Evolutionary conservation across 495 filamentous ascomycete genomes (phyloP).

Genomic region (Aspergillus affinis): DNA sequence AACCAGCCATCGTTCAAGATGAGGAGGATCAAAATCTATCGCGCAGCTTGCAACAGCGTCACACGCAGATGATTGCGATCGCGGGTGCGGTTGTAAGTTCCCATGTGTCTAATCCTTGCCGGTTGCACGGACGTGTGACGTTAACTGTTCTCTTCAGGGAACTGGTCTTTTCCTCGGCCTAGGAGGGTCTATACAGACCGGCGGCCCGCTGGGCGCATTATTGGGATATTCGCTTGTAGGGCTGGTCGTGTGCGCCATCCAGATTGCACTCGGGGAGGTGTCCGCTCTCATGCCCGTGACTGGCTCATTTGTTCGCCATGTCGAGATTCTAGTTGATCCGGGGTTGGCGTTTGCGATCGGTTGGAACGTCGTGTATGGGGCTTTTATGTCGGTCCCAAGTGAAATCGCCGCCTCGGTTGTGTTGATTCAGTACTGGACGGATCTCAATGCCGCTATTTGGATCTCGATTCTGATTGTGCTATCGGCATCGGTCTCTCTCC

Average conservation of each 20-base stretch:
- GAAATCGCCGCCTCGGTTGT: constrained; percentile 64
- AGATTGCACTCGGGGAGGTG: constrained; percentile 44
- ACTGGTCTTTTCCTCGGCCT: constrained; percentile 64
- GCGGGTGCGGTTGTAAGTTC: constrained; percentile 53
- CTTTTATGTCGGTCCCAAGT: constrained; percentile 62
- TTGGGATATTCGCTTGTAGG: constrained; percentile 48
- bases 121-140: not conserved
- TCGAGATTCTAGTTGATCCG: constrained; percentile 49
- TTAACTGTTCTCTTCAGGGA: constrained; percentile 26
- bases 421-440: constrained; percentile 60
- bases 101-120: not conserved
- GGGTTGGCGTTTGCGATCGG: constrained; percentile 63
- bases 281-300: constrained; percentile 43
- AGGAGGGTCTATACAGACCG: constrained; percentile 55
- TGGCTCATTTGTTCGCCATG: constrained; percentile 53
- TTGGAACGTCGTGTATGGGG: constrained; percentile 51
- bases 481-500: constrained; percentile 52
- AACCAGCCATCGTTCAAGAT: constrained; percentile 14
- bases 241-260: constrained; percentile 39
- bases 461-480: constrained; percentile 56
- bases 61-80: constrained; percentile 60
- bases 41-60: constrained; percentile 42
- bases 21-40: constrained; percentile 24
- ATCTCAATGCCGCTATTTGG: constrained; percentile 52
- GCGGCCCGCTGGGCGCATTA: constrained; percentile 61